Base-by-base conservation (phyloP, 352 stramenopile genomes). In the Pseudoperonospora humuli region DNA sequence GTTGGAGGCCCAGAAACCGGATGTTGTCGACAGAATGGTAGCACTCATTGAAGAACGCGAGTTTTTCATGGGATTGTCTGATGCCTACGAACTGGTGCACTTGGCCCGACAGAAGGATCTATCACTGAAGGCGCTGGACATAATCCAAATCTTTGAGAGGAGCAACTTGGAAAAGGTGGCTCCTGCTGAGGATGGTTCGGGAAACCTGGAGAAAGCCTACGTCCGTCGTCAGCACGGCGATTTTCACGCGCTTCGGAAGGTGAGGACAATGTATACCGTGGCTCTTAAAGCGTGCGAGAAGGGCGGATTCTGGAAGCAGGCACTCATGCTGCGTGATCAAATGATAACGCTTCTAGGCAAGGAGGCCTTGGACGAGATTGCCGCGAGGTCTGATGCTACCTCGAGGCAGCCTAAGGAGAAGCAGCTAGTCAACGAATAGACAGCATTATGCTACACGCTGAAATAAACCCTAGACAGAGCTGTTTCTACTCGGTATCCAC, bases 31-130 rank as follows among this genome's bases (percentile, higher is more conserved):
- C 51, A 50, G 26, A 19, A 49, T 69, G 27, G 17, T 79, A 5
- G 38, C 51, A 42, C 39, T 78, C 3, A 31, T 86, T 9, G 63
- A 83, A 38, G 40, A 72, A 34, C 62, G 60, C 17, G 29, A 58
- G 7, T 82, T 81, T 44, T 43, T 47, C 29, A 15, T 76, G 18
- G 49, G 46, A 11, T 36, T 85, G 10, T 27, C 28, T 14, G 67
- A 82, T 48, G 45, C 70, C 31, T 80, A 80, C 53, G 60, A 75
- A 26, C 27, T 82, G 28, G 70, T 83, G 33, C 68, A 83, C 51
- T 45, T 76, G 28, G 68, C 65, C 10, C 53, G 56, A 13, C 43
- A 83, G n/a, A 57, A 57, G 19, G 55, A 77, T 11, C 42, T 73
- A 31, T 34, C 60, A 9, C 21, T 50, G 7, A 64, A 71, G 14